These are phyloP conservation scores for Linnemannia zychae DNA, from an alignment of 192 early-diverging fungal species.

Conservation along the genomic window DNA sequence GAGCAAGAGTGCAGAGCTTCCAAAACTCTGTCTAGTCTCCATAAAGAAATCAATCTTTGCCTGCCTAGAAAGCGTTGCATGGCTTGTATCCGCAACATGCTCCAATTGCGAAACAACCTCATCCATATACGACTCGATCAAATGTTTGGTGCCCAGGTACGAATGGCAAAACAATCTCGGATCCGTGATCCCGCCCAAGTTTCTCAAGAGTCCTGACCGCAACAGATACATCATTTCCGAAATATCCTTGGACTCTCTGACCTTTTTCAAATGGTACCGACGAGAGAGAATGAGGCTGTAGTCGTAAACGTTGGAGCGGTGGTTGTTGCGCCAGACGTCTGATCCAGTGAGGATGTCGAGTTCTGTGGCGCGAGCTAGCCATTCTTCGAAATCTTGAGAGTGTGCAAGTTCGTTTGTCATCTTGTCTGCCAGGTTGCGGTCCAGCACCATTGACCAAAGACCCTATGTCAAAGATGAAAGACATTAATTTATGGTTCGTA, in stretches of 20 bases:
- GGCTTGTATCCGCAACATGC: constrained; percentile 63
- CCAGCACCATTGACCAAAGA: constrained; percentile 44
- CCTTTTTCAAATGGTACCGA: constrained; percentile 61
- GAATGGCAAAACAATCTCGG: constrained; percentile 69
- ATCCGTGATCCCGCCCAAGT: constrained; percentile 81
- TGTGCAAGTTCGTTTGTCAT: constrained; percentile 59
- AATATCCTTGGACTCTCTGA: constrained; percentile 66
- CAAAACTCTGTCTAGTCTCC: constrained; percentile 83
- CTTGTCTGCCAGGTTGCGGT: constrained; percentile 59
- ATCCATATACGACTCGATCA: constrained; percentile 84
- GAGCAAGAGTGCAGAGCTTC: constrained; percentile 78
- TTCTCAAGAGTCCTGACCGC: constrained; percentile 74
- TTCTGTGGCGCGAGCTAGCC: constrained; percentile 62
- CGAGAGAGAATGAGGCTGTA: constrained; percentile 71
- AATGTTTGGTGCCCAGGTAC: constrained; percentile 75
- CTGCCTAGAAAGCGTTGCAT: constrained; percentile 58
- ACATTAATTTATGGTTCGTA: not conserved
- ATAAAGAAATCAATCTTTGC: constrained; percentile 77
- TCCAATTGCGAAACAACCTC: constrained; percentile 73
- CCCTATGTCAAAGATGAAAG: constrained; percentile 17
- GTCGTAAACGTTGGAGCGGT: constrained; percentile 71
- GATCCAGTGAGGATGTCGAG: constrained; percentile 65
- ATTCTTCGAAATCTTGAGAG: constrained; percentile 66
- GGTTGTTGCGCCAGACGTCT: constrained; percentile 71
- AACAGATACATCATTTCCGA: constrained; percentile 72